These are phyloP conservation scores for Debaryomyces tyrocola DNA, from an alignment of 805 yeast species.

Conservation along the genomic window DNA sequence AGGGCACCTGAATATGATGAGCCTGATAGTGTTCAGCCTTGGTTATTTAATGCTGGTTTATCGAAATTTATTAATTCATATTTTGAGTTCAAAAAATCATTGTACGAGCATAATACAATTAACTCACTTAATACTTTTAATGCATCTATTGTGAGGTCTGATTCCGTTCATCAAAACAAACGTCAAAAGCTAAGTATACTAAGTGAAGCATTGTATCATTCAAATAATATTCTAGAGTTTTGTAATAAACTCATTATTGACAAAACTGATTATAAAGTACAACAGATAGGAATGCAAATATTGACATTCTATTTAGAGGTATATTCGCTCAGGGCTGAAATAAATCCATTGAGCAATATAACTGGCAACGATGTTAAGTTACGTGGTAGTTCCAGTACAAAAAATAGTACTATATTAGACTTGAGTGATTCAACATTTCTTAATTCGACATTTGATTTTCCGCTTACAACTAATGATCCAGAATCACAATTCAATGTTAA, in stretches of 20 bases:
- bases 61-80: slow-evolving; percentile 29
- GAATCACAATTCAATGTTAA: slow-evolving; percentile 6
- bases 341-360: neutral
- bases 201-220: slow-evolving; percentile 16
- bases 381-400: neutral
- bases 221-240: slow-evolving; percentile 22
- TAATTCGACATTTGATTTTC: slow-evolving; percentile 10
- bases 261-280: slow-evolving; percentile 10
- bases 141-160: neutral
- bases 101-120: neutral
- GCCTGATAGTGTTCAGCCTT: slow-evolving; percentile 20
- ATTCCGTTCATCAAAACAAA: slow-evolving; percentile 15
- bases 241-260: slow-evolving; percentile 22
- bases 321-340: neutral
- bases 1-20: slow-evolving; percentile 5
- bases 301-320: slow-evolving; percentile 17
- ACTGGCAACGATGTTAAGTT: neutral
- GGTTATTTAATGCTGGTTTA: slow-evolving; percentile 44
- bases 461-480: neutral
- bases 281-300: slow-evolving; percentile 16
- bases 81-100: slow-evolving; percentile 20
- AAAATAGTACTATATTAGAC: slow-evolving; percentile 1
- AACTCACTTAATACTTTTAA: neutral
- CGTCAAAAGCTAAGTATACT: slow-evolving; percentile 27
- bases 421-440: slow-evolving; percentile 3